Conservation (phyloP, 2,329 filamentous ascomycete genomes). For the Penicillium sp. region DNA sequence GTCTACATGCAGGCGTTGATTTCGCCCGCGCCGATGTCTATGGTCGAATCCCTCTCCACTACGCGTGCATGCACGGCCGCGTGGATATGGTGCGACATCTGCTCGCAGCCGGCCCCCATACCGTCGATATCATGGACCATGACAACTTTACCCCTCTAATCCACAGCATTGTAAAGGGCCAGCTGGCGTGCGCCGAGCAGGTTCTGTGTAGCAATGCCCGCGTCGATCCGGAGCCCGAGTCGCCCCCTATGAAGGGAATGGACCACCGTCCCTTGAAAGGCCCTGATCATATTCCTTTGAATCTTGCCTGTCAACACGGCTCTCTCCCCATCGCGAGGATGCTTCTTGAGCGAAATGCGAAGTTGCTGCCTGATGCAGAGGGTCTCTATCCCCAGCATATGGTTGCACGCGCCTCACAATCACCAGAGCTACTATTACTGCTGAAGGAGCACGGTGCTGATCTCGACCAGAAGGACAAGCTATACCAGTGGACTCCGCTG, state of each 20-base stretch:
- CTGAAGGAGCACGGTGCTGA: slow-evolving; percentile 84
- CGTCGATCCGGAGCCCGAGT: slow-evolving; percentile 69
- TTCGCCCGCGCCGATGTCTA: slow-evolving; percentile 86
- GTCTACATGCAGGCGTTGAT: slow-evolving; percentile 71
- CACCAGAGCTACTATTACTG: slow-evolving; percentile 72
- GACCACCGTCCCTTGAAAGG: slow-evolving; percentile 43
- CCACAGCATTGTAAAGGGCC: slow-evolving; percentile 87
- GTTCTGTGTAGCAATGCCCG: slow-evolving; percentile 76
- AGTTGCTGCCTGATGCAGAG: slow-evolving; percentile 90
- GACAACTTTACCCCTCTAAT: slow-evolving; percentile 97
- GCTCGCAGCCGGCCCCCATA: slow-evolving; percentile 65
- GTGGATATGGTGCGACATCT: slow-evolving; percentile 77
- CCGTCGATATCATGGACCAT: slow-evolving; percentile 85
- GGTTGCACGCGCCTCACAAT: slow-evolving; percentile 83
- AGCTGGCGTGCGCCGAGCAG: slow-evolving; percentile 73
- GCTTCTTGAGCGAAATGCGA: slow-evolving; percentile 74
- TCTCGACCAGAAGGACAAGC: slow-evolving; percentile 86
- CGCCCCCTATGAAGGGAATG: background rate
- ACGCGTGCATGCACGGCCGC: slow-evolving; percentile 91
- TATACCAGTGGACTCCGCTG: slow-evolving; percentile 95
- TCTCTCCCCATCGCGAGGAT: slow-evolving; percentile 80
- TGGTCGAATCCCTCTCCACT: slow-evolving; percentile 87
- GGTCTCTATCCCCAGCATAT: slow-evolving; percentile 96
- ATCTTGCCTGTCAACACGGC: slow-evolving; percentile 91
- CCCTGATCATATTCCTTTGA: slow-evolving; percentile 88